Evolutionary conservation across 495 filamentous ascomycete genomes (phyloP), one percentile per base, ranked within the genome.

Genomic region (Chaetomium cochliodes): DNA sequence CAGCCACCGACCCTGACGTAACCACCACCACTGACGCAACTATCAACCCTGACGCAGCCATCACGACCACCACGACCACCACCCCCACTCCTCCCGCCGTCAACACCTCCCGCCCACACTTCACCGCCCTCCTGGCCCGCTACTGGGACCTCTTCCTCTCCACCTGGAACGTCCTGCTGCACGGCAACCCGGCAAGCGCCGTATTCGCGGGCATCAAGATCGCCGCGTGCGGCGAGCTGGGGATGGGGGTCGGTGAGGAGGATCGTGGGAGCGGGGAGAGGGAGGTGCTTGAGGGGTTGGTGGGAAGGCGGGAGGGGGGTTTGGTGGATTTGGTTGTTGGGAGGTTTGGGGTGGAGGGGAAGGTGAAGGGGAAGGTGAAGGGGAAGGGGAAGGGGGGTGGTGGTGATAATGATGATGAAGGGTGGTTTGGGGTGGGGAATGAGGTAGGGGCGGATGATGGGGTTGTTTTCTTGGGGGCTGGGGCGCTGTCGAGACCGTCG

Each of bases 171-270:
- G 87, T 97, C 20, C 82, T 97, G 50, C 79, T 98, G 44, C 88
- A 91, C 71, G 94, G 93, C 22, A 97, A 94, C 64, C 94, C 94
- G 3, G 87, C 88, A 5, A 85, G 88, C 5, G 87, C 87, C 62
- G 83, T 96, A 4, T 91, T 90, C 68, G 87, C 88, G 26, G 92
- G 91, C 3, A 85, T 97, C 65, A 97, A 97, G 75, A 85, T 98
- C 50, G 92, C 94, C 18, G 91, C 89, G 28, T 90, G 91, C 44
- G 94, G 93, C 7, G 92, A 96, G 76, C 86, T 97, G 26, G 96
- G 94, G 20, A 84, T 96, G 18, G 96, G 96, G 1, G 92, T 97
- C 15, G 94, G 93, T 37, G 92, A 96, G 71, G 92, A 97, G 77
- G 91, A 96, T 64, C 87, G 92, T 79, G 92, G 93, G 2, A 96